Conservation (phyloP, 129 eudicot genomes). For the Calendula officinalis region DNA sequence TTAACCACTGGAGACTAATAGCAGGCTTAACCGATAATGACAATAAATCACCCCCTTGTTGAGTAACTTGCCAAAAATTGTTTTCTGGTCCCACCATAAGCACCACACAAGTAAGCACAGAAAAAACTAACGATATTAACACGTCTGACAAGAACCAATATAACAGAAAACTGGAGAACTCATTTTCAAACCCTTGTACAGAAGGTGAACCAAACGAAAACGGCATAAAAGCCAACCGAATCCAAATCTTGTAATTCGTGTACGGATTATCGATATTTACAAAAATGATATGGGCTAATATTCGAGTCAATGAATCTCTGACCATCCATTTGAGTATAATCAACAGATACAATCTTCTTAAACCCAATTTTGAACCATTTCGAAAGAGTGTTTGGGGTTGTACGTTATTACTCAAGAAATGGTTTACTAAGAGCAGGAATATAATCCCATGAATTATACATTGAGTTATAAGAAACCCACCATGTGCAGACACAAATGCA, state of each 20-base stretch:
- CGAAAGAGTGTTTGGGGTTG: no score
- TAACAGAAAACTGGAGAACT: slow-evolving; percentile 45
- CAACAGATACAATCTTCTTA: slow-evolving; percentile 47
- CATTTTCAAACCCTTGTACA: slow-evolving; percentile 49
- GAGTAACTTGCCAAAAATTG: slow-evolving; percentile 55
- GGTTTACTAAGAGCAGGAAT: no score
- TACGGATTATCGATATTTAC: slow-evolving; percentile 69
- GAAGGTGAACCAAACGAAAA: slow-evolving; percentile 49
- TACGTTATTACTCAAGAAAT: no score
- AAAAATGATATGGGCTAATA: slow-evolving; percentile 53
- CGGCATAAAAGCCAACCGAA: slow-evolving; percentile 69
- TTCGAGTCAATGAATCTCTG: slow-evolving; percentile 59
- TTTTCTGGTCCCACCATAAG: slow-evolving; percentile 52
- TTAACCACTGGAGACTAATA: slow-evolving; percentile 44
- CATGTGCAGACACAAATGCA: no score
- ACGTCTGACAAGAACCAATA: slow-evolving; percentile 59
- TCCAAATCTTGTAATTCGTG: slow-evolving; percentile 51
- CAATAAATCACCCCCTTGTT: slow-evolving; percentile 61
- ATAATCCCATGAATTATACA: no score
- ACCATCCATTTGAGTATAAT: slow-evolving; percentile 63
- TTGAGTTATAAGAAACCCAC: no score
- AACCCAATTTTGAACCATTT: slow-evolving; percentile 53
- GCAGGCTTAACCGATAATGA: slow-evolving; percentile 43
- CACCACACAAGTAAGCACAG: slow-evolving; percentile 63
- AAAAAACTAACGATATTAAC: slow-evolving; percentile 45